phyloP scores from a whole-genome alignment of 441 rosid species.

The Gossypium gossypioides region DNA sequence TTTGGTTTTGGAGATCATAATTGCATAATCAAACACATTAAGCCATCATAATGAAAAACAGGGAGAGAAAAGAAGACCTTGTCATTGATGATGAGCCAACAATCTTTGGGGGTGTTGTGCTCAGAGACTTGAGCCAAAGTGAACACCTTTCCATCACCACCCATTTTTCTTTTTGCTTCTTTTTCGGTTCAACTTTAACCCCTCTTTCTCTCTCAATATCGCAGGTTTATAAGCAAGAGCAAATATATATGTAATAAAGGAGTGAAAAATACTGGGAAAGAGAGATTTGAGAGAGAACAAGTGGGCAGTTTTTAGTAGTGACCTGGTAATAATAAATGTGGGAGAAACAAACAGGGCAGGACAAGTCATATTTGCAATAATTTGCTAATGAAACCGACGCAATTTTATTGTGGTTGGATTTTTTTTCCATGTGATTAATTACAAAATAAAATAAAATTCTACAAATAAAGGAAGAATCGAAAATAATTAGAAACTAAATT shows the following conservation, averaged over 20 bases:
- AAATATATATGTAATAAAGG: too few relatives aligned
- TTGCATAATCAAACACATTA: not conserved
- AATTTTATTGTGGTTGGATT: too few relatives aligned
- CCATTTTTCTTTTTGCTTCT: slow-evolving; percentile 22
- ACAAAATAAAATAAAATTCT: too few relatives aligned
- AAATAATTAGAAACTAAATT: too few relatives aligned
- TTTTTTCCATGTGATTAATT: too few relatives aligned
- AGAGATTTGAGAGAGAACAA: not conserved
- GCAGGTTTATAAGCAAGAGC: not conserved
- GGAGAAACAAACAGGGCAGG: too few relatives aligned
- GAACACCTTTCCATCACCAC: slow-evolving; percentile 40
- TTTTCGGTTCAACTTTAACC: not conserved
- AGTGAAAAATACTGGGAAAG: not conserved
- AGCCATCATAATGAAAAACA: not conserved
- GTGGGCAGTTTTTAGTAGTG: not conserved
- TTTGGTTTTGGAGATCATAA: not conserved
- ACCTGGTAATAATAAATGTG: too few relatives aligned
- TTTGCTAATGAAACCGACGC: too few relatives aligned
- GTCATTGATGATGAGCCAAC: slow-evolving; percentile 66
- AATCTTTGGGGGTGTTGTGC: slow-evolving; percentile 47
- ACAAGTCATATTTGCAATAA: too few relatives aligned
- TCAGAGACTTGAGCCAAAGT: slow-evolving; percentile 56
- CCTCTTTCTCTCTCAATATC: not conserved
- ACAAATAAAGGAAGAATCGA: not conserved
- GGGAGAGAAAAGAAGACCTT: slow-evolving; percentile 30